Base-by-base conservation (phyloP, 108 stramenopile genomes). In the Cyclotella baltica region DNA sequence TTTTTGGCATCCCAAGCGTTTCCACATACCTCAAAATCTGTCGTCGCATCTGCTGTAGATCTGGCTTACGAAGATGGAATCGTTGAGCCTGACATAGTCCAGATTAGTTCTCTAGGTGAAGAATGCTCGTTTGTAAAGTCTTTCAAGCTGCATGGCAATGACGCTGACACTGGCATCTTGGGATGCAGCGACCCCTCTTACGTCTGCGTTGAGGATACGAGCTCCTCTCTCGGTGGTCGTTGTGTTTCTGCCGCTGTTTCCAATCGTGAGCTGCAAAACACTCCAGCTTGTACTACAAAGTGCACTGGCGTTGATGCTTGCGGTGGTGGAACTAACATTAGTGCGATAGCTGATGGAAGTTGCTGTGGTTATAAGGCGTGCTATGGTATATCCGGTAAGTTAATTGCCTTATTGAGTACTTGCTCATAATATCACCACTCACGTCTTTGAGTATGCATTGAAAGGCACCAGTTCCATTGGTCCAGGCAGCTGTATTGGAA, bases 281-380 rank as follows among this genome's bases (percentile, higher is more conserved):
- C 59, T 16, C 52, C 52, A 0, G 13, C 59, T n/a, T 62, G 59
- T 35, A 62, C 59, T 4, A 25, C 27, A 30, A 62, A 62, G 20
- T 62, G 59, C 35, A 62, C 59, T 13, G 59, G 59, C 1, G 10
- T 2, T 25, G 18, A 9, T 1, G 59, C 59, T 11, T 62, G 59
- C 31, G 31, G 2, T 13, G 59, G 59, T 33, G 16, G 2, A 19
- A 33, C 31, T 30, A 20, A 36, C 20, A 13, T 2, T 10, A 62
- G 4, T 35, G 35, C 16, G 16, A 35, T 62, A 13, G 31, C 33
- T 19, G 59, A 1, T 62, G 59, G 33, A 35, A 35, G 33, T 33
- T 62, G 59, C 31, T 62, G 59, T 33, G 59, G 59, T 3, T 36
- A 34, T 2, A 62, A 35, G 27, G 59, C 59, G 19, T 62, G 59